Evolutionary conservation across 208 protist genomes (phyloP).

Genomic region (Acanthamoeba triangularis): DNA sequence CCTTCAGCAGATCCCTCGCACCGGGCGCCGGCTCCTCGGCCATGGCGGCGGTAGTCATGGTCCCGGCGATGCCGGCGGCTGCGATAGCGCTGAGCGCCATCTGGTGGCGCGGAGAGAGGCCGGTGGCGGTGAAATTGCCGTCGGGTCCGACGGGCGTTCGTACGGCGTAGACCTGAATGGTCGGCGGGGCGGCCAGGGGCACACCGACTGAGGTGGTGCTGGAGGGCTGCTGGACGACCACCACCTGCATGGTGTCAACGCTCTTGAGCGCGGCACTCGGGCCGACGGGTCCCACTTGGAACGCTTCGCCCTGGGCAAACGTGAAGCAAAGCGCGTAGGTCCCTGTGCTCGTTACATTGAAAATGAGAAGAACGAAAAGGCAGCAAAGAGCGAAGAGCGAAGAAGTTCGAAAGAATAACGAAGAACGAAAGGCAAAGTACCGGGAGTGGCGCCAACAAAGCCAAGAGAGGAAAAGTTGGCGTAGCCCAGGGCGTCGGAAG

Average conservation of each 20-base stretch:
- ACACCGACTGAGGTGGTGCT: neutral
- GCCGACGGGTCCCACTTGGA: slow-evolving; percentile 1
- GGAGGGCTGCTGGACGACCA: slow-evolving; percentile 37
- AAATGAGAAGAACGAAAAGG: neutral
- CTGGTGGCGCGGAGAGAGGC: neutral
- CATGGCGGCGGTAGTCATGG: neutral
- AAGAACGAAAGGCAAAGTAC: neutral
- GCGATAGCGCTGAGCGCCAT: neutral
- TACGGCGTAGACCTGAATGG: neutral
- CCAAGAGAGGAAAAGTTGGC: slow-evolving; percentile 20
- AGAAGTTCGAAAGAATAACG: neutral
- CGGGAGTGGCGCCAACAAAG: slow-evolving; percentile 16
- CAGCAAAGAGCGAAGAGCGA: neutral
- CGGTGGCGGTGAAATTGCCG: neutral
- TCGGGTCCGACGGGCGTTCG: neutral
- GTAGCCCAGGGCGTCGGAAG: neutral
- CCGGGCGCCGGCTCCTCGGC: neutral
- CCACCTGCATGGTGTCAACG: slow-evolving; percentile 4
- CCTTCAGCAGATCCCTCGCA: neutral
- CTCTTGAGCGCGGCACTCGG: slow-evolving; percentile 4
- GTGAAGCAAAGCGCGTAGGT: slow-evolving; percentile 47
- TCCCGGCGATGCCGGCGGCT: neutral
- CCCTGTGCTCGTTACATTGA: neutral
- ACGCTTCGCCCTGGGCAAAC: neutral
- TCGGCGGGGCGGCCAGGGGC: neutral